Percentiles rank a stretch among this genome's conserved stretches.
Evolutionary conservation across 2,329 filamentous ascomycete species (phyloP).

Genomic region (Tolypocladium album): DNA sequence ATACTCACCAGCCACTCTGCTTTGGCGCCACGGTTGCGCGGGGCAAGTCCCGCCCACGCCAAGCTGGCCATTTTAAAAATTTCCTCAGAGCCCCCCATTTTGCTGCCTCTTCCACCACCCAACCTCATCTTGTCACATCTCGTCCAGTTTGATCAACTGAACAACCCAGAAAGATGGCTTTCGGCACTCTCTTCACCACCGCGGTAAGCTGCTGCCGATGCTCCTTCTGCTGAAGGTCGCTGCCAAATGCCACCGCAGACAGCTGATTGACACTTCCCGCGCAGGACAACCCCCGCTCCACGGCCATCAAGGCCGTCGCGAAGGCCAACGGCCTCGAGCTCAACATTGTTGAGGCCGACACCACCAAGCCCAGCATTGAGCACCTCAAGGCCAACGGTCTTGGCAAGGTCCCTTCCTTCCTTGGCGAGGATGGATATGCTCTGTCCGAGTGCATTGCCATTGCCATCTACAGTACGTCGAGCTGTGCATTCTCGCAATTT

Average conservation of each 20-base stretch:
- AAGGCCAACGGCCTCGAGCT: constrained; percentile 96
- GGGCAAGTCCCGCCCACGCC: constrained; percentile 20
- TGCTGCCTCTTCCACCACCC: constrained; percentile 9
- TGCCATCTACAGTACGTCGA: constrained; percentile 81
- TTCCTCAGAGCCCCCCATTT: constrained; percentile 13
- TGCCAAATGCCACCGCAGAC: constrained; percentile 8
- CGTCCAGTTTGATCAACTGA: constrained; percentile 4
- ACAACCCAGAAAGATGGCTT: constrained; percentile 61
- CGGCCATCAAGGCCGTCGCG: constrained; percentile 80
- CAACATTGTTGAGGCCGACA: constrained; percentile 66
- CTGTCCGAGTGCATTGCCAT: constrained; percentile 89
- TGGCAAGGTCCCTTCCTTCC: constrained; percentile 86
- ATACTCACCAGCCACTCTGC: constrained; percentile 9
- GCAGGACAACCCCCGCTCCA: constrained; percentile 83
- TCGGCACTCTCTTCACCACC: constrained; percentile 94
- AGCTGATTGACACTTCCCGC: constrained; percentile 11
- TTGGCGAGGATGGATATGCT: constrained; percentile 82
- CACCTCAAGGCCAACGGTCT: constrained; percentile 81
- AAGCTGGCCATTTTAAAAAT: constrained; percentile 18
- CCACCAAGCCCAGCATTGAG: constrained; percentile 55
- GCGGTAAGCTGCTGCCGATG: constrained; percentile 42
- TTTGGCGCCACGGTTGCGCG: constrained; percentile 16
- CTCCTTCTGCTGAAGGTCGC: constrained; percentile 1
- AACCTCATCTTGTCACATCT: constrained; percentile 3
- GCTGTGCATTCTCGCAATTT: background rate